These are phyloP conservation scores for Daldinia grandis DNA, from an alignment of 495 filamentous ascomycete species.

Conservation along the genomic window DNA sequence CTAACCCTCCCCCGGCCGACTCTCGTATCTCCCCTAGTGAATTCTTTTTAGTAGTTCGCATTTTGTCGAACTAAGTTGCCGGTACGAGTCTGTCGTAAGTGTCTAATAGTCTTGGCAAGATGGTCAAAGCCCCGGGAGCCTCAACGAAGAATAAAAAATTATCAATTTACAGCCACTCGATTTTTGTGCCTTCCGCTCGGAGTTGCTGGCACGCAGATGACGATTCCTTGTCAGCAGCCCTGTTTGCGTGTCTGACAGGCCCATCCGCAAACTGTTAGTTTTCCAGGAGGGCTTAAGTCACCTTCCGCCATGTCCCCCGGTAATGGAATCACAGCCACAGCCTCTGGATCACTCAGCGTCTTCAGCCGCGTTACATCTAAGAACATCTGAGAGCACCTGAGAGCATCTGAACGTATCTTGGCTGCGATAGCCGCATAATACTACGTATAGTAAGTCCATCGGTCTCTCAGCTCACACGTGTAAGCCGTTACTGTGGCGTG, in stretches of 20 bases:
- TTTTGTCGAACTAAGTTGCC: not conserved
- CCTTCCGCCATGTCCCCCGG: conserved; percentile 25
- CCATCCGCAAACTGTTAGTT: conserved; percentile 5
- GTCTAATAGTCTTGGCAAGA: conserved; percentile 18
- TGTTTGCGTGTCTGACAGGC: not conserved
- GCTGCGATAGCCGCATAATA: not conserved
- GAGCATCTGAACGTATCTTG: not conserved
- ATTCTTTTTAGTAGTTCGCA: not conserved
- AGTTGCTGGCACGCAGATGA: conserved; percentile 31
- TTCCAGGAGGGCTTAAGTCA: conserved; percentile 10
- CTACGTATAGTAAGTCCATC: conserved; percentile 12
- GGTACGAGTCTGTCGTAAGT: not conserved
- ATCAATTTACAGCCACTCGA: conserved; percentile 14
- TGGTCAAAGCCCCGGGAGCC: not conserved
- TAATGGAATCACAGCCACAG: conserved; percentile 33
- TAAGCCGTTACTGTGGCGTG: conserved; percentile 16
- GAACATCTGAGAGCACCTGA: not conserved
- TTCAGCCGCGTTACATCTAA: conserved; percentile 25
- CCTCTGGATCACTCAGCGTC: conserved; percentile 4
- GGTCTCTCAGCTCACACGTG: conserved; percentile 18
- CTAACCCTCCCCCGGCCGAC: not conserved
- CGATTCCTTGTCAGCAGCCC: conserved; percentile 23
- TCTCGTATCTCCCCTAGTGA: not conserved
- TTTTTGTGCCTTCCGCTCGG: conserved; percentile 5
- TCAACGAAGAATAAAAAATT: not conserved